Evolutionary conservation across 441 rosid genomes (phyloP).

Genomic region (Erodium moschatum): DNA sequence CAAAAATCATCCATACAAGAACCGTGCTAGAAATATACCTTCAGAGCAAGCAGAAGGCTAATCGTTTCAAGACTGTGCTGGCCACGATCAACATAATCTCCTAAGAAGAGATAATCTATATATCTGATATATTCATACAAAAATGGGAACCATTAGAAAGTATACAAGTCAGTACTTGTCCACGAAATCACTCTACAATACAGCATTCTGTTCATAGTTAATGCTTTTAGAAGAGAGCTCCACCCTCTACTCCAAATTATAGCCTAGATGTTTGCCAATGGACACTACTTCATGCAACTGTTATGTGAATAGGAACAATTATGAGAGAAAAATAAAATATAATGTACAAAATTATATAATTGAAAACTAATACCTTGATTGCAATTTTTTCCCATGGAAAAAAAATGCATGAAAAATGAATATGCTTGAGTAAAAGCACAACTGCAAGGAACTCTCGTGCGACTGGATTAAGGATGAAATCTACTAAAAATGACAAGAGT

Average conservation of each 20-base stretch:
- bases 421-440: background rate
- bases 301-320: background rate
- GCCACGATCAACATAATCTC: slow-evolving; percentile 98
- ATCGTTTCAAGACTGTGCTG: slow-evolving; percentile 98
- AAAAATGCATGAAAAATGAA: background rate
- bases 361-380: background rate
- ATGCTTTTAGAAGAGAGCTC: background rate
- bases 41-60: slow-evolving; percentile 83
- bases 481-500: background rate
- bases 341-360: background rate
- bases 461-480: background rate
- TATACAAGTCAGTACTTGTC: background rate
- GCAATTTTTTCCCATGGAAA: background rate
- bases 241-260: background rate
- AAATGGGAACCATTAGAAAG: slow-evolving; percentile 12
- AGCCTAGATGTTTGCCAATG: background rate
- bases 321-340: background rate
- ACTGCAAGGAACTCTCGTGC: background rate
- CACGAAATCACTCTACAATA: background rate
- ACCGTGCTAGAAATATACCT: slow-evolving; percentile 38
- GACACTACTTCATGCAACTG: background rate
- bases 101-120: slow-evolving; percentile 29
- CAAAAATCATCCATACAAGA: slow-evolving; percentile 6
- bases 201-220: background rate
- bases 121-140: slow-evolving; percentile 43